phyloP scores from a whole-genome alignment of 2,329 filamentous ascomycete genomes.

The Coniella vitis region DNA sequence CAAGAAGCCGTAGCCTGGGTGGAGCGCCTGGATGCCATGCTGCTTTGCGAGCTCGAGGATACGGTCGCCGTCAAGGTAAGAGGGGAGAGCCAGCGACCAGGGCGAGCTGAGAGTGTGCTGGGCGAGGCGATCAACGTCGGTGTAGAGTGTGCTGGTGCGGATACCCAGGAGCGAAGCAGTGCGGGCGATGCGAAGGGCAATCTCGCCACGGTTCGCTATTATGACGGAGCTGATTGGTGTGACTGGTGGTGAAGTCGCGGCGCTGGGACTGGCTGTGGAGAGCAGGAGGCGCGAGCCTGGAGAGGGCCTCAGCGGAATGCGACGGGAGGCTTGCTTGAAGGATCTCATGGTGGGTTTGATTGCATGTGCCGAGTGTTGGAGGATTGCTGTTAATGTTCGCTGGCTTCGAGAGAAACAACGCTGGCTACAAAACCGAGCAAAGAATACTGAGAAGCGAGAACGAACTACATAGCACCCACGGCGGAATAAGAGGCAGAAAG shows the following conservation, averaged over 20 bases:
- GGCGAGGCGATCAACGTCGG: conserved; percentile 77
- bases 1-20: conserved; percentile 93
- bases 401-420: background rate
- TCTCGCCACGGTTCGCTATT: conserved; percentile 95
- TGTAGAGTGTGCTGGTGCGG: conserved; percentile 89
- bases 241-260: conserved; percentile 27
- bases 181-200: conserved; percentile 84
- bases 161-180: conserved; percentile 88
- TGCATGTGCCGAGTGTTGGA: background rate
- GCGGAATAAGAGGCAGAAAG: background rate
- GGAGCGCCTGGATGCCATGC: conserved; percentile 82
- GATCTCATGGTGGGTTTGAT: conserved; percentile 40
- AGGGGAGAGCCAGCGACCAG: conserved; percentile 75
- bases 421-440: background rate
- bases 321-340: conserved; percentile 44
- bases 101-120: conserved; percentile 85
- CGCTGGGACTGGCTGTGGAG: conserved; percentile 26
- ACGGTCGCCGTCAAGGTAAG: conserved; percentile 87
- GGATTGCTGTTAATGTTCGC: background rate
- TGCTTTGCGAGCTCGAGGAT: conserved; percentile 85
- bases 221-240: conserved; percentile 69
- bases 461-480: too few species aligned
- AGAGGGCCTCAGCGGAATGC: conserved; percentile 29
- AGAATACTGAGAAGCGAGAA: background rate
- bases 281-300: conserved; percentile 10